These are phyloP conservation scores for Scenedesmus sp. DNA, from an alignment of 163 green algal genomes.

Conservation along the genomic window DNA sequence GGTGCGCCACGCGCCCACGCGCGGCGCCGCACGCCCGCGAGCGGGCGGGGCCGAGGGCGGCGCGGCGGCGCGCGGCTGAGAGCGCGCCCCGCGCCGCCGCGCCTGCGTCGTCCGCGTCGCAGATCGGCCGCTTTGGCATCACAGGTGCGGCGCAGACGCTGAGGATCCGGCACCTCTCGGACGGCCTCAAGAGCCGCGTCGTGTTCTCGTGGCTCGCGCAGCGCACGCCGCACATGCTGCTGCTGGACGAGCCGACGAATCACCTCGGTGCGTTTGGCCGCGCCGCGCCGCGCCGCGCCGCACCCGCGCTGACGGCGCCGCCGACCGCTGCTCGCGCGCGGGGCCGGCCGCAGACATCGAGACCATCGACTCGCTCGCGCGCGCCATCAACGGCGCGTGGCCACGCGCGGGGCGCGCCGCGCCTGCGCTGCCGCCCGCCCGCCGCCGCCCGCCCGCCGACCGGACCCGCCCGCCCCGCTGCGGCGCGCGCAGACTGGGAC, in stretches of 20 bases:
- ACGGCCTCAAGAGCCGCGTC: constrained; percentile 90
- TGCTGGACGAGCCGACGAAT: constrained; percentile 93
- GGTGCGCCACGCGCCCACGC: constrained; percentile 39
- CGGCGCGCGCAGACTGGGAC: constrained; percentile 72
- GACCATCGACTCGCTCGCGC: constrained; percentile 90
- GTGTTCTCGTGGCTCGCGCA: constrained; percentile 93
- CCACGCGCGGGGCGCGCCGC: background rate
- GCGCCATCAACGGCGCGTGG: constrained; percentile 83
- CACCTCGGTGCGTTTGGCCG: constrained; percentile 75
- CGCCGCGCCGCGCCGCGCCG: too few relatives aligned
- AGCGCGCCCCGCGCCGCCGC: too few relatives aligned
- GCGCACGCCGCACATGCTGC: constrained; percentile 89
- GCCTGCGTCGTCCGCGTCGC: constrained; percentile 5
- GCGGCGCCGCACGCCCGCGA: too few relatives aligned
- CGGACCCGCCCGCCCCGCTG: background rate
- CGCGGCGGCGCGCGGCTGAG: too few relatives aligned
- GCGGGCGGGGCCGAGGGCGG: too few relatives aligned
- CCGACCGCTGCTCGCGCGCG: too few relatives aligned
- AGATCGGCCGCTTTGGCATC: constrained; percentile 80
- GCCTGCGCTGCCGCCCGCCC: too few relatives aligned
- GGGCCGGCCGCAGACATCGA: too few relatives aligned
- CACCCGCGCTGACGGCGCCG: too few relatives aligned
- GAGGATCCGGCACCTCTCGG: constrained; percentile 87
- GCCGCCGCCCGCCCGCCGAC: background rate
- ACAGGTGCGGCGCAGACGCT: constrained; percentile 77